Base-by-base conservation (phyloP, 2,329 filamentous ascomycete genomes). In the Septoria petroselini region DNA sequence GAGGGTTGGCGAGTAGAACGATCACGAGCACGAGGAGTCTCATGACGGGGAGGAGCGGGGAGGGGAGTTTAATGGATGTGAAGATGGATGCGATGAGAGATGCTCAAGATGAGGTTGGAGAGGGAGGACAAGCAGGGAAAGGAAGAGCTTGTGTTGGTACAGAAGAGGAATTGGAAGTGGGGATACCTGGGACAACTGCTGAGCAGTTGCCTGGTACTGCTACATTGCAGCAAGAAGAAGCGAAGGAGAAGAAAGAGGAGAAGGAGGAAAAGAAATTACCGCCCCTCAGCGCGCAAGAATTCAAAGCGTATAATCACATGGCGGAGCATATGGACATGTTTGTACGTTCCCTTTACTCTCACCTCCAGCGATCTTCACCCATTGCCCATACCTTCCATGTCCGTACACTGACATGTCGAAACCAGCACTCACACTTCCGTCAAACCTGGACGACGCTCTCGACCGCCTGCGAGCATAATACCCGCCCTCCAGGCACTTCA, bases 361-460 rank as follows among this genome's bases (percentile, higher is more conserved):
- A 44, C 37, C 33, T 15, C 35, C 29, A 14, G 18, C 30, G 8
- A 4, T 11, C n/a, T 15, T 29, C n/a, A 27, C 44, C 18, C 9
- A 27, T 17, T 30, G 15, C 18, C 12, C 25, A 8, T 4, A 39
- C n/a, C 29, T 25, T 21, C 23, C 23, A 27, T n/a, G 7, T 3
- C 31, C 17, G n/a, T 40, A 11, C 58, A 23, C 30, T n/a, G n/a
- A n/a, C n/a, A n/a, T n/a, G n/a, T n/a, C n/a, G n/a, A n/a, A n/a
- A n/a, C n/a, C 27, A 88, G 83, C 88, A 93, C 71, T 81, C 83
- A 60, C 79, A 86, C 71, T 93, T 93, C 74, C 85, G 86, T 18
- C 71, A 76, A 35, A 79, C 79, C 3, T 95, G 88, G 87, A 86
- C 79, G 45, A 68, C 80, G 18, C 75, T 95, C 46, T 84, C 86